phyloP scores from a whole-genome alignment of 106 monocot species.

The Dioscorea dumetorum region DNA sequence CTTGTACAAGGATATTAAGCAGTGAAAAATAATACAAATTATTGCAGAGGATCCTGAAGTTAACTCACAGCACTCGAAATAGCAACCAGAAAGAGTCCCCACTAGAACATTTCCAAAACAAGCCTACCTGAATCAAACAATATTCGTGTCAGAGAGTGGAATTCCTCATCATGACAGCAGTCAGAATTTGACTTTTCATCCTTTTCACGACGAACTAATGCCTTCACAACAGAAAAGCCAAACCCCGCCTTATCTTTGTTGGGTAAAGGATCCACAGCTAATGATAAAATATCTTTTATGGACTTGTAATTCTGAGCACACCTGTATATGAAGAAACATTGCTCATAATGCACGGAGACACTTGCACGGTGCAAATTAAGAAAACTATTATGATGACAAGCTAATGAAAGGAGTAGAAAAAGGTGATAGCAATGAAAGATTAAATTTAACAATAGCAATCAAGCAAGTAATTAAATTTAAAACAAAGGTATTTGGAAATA shows the following conservation, averaged over 20 bases:
- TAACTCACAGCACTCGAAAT: background rate
- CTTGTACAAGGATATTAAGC: slow-evolving; percentile 30
- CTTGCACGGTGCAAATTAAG: background rate
- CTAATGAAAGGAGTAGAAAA: background rate
- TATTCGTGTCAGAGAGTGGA: slow-evolving; percentile 22
- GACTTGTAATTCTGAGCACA: slow-evolving; percentile 42
- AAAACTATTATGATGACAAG: background rate
- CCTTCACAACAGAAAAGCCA: slow-evolving; percentile 68
- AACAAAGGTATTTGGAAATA: background rate
- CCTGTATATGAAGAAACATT: slow-evolving; percentile 24
- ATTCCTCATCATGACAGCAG: slow-evolving; percentile 27
- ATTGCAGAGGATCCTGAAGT: slow-evolving; percentile 1
- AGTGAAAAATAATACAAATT: slow-evolving; percentile 16
- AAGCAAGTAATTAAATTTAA: background rate
- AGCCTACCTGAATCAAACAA: slow-evolving; percentile 63
- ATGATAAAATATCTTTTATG: slow-evolving; percentile 43
- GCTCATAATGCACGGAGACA: background rate
- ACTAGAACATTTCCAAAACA: too few species aligned
- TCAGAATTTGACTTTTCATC: slow-evolving; percentile 41
- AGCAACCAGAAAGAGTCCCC: background rate
- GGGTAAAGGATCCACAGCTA: slow-evolving; percentile 30
- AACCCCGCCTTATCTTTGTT: slow-evolving; percentile 52
- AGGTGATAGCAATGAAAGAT: background rate
- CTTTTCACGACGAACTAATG: slow-evolving; percentile 69
- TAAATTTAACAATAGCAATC: background rate